These are phyloP conservation scores for Tetragonia tetragonoides DNA, from an alignment of 148 eudicot genomes.

Conservation along the genomic window DNA sequence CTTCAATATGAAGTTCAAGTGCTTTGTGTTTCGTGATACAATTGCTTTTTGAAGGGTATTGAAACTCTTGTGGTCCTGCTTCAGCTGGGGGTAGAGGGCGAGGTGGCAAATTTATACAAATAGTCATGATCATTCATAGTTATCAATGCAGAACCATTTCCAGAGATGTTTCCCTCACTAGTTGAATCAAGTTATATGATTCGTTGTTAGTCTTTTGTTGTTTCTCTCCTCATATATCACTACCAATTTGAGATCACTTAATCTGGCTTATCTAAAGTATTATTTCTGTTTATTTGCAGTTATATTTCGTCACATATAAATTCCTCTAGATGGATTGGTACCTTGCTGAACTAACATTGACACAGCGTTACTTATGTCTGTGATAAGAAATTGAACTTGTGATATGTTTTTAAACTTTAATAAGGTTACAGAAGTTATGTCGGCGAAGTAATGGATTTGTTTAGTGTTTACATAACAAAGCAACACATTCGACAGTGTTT, in stretches of 20 bases:
- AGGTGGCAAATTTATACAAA: background rate
- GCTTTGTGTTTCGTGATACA: background rate
- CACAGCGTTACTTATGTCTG: background rate
- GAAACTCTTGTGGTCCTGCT: too few relatives aligned
- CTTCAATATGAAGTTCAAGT: background rate
- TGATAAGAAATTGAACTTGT: background rate
- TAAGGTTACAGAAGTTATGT: too few relatives aligned
- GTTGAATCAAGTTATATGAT: background rate
- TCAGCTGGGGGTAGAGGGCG: background rate
- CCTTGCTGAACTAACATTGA: too few relatives aligned
- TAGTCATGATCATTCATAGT: background rate
- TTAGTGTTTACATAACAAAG: too few relatives aligned
- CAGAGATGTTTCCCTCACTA: background rate
- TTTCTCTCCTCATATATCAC: background rate
- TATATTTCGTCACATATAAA: background rate
- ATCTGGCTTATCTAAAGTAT: background rate
- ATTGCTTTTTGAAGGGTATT: background rate
- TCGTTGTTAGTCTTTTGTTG: background rate
- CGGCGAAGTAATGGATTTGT: too few relatives aligned
- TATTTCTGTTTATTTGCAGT: background rate
- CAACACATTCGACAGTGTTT: too few relatives aligned
- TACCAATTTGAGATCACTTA: background rate
- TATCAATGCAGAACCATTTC: background rate
- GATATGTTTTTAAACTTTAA: background rate
- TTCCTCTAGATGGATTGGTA: too few relatives aligned